These are phyloP conservation scores for Penicillium chermesinum DNA, from an alignment of 495 filamentous ascomycete species.

Conservation along the genomic window DNA sequence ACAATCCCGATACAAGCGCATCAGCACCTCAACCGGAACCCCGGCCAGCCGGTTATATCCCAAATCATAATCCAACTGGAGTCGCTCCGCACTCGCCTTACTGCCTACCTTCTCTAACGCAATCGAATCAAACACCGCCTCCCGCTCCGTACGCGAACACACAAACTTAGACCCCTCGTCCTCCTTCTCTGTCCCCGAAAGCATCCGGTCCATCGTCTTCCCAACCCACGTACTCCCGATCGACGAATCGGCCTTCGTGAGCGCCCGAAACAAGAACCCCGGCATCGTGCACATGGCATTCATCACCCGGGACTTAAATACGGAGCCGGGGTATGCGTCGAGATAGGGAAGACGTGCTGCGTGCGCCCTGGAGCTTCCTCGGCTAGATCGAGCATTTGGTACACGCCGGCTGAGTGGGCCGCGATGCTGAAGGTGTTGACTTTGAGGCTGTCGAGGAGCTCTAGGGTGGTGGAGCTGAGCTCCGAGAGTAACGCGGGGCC, in stretches of 20 bases:
- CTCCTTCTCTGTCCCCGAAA: neutral
- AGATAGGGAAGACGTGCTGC: conserved; percentile 3
- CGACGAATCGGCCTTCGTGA: conserved; percentile 3
- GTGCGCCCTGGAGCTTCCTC: neutral
- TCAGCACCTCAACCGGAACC: neutral
- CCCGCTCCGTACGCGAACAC: neutral
- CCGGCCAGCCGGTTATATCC: conserved; percentile 4
- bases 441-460: conserved; percentile 3
- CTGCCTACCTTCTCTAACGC: neutral
- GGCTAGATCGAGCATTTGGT: conserved; percentile 2
- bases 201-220: neutral
- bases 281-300: conserved; percentile 7
- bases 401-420: conserved; percentile 3
- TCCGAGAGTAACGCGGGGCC: conserved; percentile 1
- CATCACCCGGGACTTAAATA: conserved; percentile 4
- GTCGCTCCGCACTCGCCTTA: neutral
- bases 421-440: conserved; percentile 5
- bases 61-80: conserved; percentile 4
- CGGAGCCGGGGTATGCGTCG: conserved; percentile 2
- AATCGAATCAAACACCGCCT: neutral
- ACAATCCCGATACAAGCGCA: conserved; percentile 1
- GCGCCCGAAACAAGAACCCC: neutral
- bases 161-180: neutral
- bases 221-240: neutral
- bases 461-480: conserved; percentile 2